phyloP scores from a whole-genome alignment of 768 basidiomycete species.

The Roridomyces roridus region DNA sequence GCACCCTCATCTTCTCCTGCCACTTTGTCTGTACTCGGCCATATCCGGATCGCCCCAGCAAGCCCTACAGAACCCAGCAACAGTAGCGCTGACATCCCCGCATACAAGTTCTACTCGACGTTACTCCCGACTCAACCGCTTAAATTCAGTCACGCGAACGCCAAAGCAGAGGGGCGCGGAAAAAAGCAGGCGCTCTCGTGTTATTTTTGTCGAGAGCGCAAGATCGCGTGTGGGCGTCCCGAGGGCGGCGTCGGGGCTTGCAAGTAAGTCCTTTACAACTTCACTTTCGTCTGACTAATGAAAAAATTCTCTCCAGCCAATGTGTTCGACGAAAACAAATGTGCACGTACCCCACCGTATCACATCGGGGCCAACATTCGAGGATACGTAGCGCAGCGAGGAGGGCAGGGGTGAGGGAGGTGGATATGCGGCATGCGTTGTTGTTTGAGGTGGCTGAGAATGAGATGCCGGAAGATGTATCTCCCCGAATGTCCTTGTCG shows the following conservation, averaged over 20 bases:
- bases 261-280: slow-evolving; percentile 44
- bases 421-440: too few relatives aligned
- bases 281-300: slow-evolving; percentile 16
- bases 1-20: too few relatives aligned
- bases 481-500: too few relatives aligned
- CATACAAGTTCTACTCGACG: too few relatives aligned
- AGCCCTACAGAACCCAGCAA: background rate
- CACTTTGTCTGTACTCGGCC: too few relatives aligned
- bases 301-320: slow-evolving; percentile 45
- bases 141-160: slow-evolving; percentile 23
- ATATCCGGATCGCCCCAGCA: too few relatives aligned
- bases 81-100: background rate
- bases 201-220: slow-evolving; percentile 55
- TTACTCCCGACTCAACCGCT: slow-evolving; percentile 1
- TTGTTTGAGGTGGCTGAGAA: too few relatives aligned
- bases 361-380: slow-evolving; percentile 50
- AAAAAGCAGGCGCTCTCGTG: slow-evolving; percentile 47
- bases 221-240: slow-evolving; percentile 56
- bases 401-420: slow-evolving; percentile 20
- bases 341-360: slow-evolving; percentile 57
- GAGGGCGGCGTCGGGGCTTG: slow-evolving; percentile 39
- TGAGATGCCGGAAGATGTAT: too few relatives aligned
- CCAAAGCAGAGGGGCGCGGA: slow-evolving; percentile 15
- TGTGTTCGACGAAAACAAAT: slow-evolving; percentile 52
- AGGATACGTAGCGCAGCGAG: slow-evolving; percentile 31